Conservation (phyloP, 1,139 yeast species). For the Suzukiozyma palmioleophila region DNA sequence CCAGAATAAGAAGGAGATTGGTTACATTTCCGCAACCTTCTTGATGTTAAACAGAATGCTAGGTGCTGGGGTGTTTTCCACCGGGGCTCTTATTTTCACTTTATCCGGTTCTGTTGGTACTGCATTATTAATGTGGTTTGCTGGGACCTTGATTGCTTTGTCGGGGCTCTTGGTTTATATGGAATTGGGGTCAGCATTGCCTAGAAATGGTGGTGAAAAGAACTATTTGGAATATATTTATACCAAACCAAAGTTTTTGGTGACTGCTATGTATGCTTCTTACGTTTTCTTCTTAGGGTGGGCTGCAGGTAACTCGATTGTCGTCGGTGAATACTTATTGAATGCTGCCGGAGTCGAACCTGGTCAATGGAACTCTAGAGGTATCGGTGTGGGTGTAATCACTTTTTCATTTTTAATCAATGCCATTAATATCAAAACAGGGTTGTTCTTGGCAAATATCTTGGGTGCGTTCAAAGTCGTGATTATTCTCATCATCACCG, state of each 20-base stretch:
- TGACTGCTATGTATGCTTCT: conserved; percentile 72
- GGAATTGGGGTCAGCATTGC: conserved; percentile 82
- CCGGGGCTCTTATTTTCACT: conserved; percentile 71
- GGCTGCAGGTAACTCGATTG: conserved; percentile 73
- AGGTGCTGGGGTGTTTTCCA: conserved; percentile 86
- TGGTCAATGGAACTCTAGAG: conserved; percentile 73
- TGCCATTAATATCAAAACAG: conserved; percentile 57
- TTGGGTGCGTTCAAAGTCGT: conserved; percentile 70
- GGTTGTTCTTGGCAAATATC: conserved; percentile 62
- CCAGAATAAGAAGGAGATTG: conserved; percentile 53
- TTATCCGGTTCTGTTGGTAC: conserved; percentile 76
- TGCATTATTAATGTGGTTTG: conserved; percentile 68
- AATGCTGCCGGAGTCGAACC: conserved; percentile 69
- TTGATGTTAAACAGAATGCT: conserved; percentile 75
- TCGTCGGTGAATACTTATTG: conserved; percentile 48
- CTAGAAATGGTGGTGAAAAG: conserved; percentile 86
- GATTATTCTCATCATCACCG: conserved; percentile 61
- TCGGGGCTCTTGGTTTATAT: conserved; percentile 73
- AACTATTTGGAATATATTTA: conserved; percentile 74
- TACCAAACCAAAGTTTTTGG: conserved; percentile 62
- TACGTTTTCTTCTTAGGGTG: conserved; percentile 77
- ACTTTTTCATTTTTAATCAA: conserved; percentile 69
- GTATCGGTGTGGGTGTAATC: conserved; percentile 69
- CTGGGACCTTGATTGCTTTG: conserved; percentile 70
- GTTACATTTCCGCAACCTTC: conserved; percentile 65